Evolutionary conservation across 495 filamentous ascomycete species (phyloP).

Genomic region (Aspergillus ellipticus): DNA sequence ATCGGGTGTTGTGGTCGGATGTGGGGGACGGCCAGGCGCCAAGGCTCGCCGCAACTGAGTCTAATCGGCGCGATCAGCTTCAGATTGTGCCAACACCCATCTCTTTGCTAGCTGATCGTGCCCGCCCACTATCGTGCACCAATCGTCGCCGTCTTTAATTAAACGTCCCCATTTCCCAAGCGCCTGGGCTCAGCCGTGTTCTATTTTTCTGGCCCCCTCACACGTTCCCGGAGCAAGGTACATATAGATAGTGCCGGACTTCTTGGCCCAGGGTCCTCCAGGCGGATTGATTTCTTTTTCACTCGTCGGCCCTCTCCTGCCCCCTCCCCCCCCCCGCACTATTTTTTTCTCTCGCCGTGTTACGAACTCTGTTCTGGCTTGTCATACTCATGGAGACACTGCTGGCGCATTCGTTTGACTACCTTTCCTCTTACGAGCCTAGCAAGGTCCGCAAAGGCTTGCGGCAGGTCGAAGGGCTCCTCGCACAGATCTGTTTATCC

Average conservation of each 20-base stretch:
- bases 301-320: slow-evolving; percentile 2
- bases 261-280: slow-evolving; percentile 1
- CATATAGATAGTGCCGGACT: background rate
- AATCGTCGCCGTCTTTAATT: slow-evolving; percentile 2
- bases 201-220: background rate
- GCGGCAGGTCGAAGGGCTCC: slow-evolving; percentile 90
- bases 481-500: slow-evolving; percentile 92
- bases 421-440: slow-evolving; percentile 88
- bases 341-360: background rate
- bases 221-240: background rate
- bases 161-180: slow-evolving; percentile 2
- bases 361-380: slow-evolving; percentile 7
- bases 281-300: background rate
- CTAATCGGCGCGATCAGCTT: background rate
- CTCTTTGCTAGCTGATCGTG: background rate
- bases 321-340: background rate
- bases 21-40: background rate
- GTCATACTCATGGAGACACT: slow-evolving; percentile 74
- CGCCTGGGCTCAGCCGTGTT: background rate
- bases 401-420: slow-evolving; percentile 90
- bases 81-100: slow-evolving; percentile 1
- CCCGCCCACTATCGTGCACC: background rate
- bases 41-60: background rate
- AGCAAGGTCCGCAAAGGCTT: slow-evolving; percentile 89
- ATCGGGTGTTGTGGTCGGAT: slow-evolving; percentile 6